Evolutionary conservation across 345 rosid species (phyloP).

Genomic region (Boechera stricta): DNA sequence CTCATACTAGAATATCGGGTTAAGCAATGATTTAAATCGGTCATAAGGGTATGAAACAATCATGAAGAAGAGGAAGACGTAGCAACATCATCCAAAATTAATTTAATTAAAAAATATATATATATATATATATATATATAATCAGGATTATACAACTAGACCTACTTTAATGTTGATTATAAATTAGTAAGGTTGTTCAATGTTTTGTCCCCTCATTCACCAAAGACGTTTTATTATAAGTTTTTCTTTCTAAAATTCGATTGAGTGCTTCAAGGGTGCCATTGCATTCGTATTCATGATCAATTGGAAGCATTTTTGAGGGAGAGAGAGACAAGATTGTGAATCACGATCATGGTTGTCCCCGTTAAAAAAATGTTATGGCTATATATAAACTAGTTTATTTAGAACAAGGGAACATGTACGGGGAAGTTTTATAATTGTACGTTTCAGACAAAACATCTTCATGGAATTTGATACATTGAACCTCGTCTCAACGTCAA

Average conservation of each 20-base stretch:
- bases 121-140: not conserved
- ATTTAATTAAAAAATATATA: not conserved
- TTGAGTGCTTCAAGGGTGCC: constrained; percentile 29
- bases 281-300: constrained; percentile 32
- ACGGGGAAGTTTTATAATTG: not conserved
- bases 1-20: not conserved
- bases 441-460: constrained; percentile 37
- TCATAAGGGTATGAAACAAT: not conserved
- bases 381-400: not conserved
- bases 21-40: not conserved
- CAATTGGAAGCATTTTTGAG: constrained; percentile 1
- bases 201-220: constrained; percentile 12
- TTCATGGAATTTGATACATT: constrained; percentile 36
- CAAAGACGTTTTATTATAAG: not conserved
- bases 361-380: not conserved
- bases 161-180: constrained; percentile 2
- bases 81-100: not conserved
- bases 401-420: not conserved
- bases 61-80: constrained; percentile 6
- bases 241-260: not conserved
- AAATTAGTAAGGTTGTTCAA: constrained; percentile 22
- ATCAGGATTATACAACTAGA: not conserved
- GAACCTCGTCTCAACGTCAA: constrained; percentile 22
- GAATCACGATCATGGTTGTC: not conserved
- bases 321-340: constrained; percentile 19